Evolutionary conservation across 805 yeast species (phyloP).

Genomic region (Ogataea allantospora): DNA sequence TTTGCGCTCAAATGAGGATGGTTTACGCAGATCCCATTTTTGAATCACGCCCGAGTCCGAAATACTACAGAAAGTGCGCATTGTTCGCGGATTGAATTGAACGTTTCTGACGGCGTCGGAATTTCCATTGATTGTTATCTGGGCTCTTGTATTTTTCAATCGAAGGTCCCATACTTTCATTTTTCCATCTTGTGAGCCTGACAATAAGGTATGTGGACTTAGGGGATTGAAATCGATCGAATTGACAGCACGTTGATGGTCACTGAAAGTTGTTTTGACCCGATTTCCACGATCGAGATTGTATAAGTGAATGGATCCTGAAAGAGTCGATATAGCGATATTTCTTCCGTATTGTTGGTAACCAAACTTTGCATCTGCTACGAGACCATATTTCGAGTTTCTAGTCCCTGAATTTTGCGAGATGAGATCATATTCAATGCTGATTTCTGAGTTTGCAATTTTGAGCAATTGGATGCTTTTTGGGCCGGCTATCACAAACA

Average conservation of each 20-base stretch:
- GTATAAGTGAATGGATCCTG: slow-evolving; percentile 43
- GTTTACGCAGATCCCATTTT: slow-evolving; percentile 80
- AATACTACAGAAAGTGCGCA: slow-evolving; percentile 65
- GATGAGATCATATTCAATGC: slow-evolving; percentile 37
- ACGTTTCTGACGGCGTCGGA: slow-evolving; percentile 69
- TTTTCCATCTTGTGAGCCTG: slow-evolving; percentile 81
- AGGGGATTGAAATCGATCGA: slow-evolving; percentile 41
- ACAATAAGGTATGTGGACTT: slow-evolving; percentile 41
- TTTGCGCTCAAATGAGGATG: slow-evolving; percentile 60
- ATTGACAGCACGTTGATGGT: slow-evolving; percentile 48
- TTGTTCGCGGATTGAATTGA: slow-evolving; percentile 51
- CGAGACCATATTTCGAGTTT: slow-evolving; percentile 37
- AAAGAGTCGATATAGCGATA: slow-evolving; percentile 45
- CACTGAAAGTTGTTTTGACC: slow-evolving; percentile 34
- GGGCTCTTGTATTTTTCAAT: slow-evolving; percentile 44
- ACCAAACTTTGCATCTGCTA: slow-evolving; percentile 45
- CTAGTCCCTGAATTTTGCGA: slow-evolving; percentile 28
- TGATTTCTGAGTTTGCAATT: slow-evolving; percentile 32
- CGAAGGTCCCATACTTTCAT: slow-evolving; percentile 76
- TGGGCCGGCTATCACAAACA: slow-evolving; percentile 43
- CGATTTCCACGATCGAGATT: slow-evolving; percentile 31
- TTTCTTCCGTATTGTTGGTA: slow-evolving; percentile 37
- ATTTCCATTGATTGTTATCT: slow-evolving; percentile 52
- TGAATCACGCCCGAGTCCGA: slow-evolving; percentile 89
- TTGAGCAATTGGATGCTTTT: slow-evolving; percentile 39